Evolutionary conservation across 139 green algal genomes (phyloP), one percentile per base, ranked within the genome.

Genomic region (Pleodorina starrii): DNA sequence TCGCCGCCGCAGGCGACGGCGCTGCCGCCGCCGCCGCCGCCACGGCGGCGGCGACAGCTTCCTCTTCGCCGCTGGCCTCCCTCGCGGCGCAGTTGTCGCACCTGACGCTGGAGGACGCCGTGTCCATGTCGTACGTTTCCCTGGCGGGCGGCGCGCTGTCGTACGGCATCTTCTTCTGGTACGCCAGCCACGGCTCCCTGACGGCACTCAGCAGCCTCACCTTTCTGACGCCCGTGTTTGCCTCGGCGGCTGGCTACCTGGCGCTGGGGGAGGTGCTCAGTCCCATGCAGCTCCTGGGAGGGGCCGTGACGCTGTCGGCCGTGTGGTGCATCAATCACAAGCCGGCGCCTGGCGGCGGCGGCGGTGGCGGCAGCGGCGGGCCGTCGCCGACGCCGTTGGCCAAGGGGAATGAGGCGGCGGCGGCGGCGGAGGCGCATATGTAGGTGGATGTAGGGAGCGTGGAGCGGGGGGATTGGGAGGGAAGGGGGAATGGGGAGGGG

Each of bases 211-310:
- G 93, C 69, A 97, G 90, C 54, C 91, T 99, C 2, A 99, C 98
- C 17, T 99, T 99, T 91, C 90, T 99, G 25, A 99, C 98, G 5
- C 98, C 98, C 32, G 94, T 98, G 77, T 99, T 99, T 95, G 97
- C 97, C 0, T 74, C 36, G 1, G 16, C 57, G 10, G 95, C 94
- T 63, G 95, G 94, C 0, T 99, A 96, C 82, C 3, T 98, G 0
- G 68, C 96, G 0, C 91, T 99, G 2, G 96, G 93, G 0, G 98
- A 99, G 91, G 95, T 88, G 59, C 90, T 99, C 29, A 97, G 92
- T 0, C 92, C 93, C 6, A 43, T 96, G 59, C 98, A 99, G 92
- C 92, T 99, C 44, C 40, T 91, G 1, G 98, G 98, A 0, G 98
- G 96, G 0, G 91, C 57, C 0, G 91, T 99, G 23, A 99, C 98